phyloP scores from a whole-genome alignment of 2,329 filamentous ascomycete species.

The Lachnellula hyalina region DNA sequence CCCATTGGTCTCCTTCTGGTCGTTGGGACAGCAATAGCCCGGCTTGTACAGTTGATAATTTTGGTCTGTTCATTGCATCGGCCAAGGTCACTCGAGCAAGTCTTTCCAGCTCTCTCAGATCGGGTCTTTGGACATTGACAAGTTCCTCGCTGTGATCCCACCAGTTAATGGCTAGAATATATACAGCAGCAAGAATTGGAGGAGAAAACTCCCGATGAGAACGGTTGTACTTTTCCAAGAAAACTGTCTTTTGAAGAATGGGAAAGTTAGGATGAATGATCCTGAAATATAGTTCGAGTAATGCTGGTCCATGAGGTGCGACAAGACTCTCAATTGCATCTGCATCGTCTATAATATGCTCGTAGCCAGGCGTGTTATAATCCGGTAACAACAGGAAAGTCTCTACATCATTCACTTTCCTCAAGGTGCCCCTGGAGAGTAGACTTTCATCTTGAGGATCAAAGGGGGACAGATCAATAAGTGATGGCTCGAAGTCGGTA shows the following conservation, averaged over 20 bases:
- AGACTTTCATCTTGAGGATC: constrained; percentile 78
- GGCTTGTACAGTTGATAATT: constrained; percentile 74
- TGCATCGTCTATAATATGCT: constrained; percentile 62
- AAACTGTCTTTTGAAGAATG: constrained; percentile 75
- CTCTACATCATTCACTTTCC: constrained; percentile 71
- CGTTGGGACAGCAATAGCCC: constrained; percentile 70
- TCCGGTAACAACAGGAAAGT: constrained; percentile 79
- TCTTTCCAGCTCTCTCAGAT: constrained; percentile 67
- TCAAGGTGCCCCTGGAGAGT: constrained; percentile 60
- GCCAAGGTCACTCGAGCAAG: constrained; percentile 68
- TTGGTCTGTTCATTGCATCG: constrained; percentile 75
- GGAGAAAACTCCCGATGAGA: constrained; percentile 71
- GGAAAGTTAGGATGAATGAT: constrained; percentile 77
- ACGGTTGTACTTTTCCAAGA: constrained; percentile 70
- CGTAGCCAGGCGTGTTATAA: constrained; percentile 63
- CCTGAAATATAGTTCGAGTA: constrained; percentile 78
- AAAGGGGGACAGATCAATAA: constrained; percentile 75
- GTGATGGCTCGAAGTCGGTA: constrained; percentile 76
- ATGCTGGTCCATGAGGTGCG: constrained; percentile 66
- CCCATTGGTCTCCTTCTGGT: constrained; percentile 75
- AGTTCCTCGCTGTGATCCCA: constrained; percentile 71
- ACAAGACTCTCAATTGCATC: constrained; percentile 73
- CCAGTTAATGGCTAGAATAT: constrained; percentile 83
- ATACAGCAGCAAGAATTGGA: constrained; percentile 71
- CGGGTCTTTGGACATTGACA: constrained; percentile 58